Conservation (phyloP, 352 stramenopile species). For the Globisporangium nunn region DNA sequence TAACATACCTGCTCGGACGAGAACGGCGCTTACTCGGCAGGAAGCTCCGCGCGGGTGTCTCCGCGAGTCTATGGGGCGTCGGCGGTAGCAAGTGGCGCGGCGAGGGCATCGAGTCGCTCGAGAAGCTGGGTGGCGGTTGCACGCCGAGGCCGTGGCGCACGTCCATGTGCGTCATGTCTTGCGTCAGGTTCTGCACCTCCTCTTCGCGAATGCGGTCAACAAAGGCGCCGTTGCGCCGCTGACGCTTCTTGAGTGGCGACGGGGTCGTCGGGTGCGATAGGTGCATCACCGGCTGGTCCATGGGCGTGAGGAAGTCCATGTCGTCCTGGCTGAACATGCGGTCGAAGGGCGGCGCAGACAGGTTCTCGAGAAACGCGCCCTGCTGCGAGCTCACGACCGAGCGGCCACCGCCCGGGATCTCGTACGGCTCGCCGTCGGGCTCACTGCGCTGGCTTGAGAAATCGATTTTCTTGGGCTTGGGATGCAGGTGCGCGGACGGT, state of each 20-base stretch:
- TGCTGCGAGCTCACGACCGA: constrained; percentile 23
- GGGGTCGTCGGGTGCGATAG: constrained; percentile 78
- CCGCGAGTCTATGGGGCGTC: constrained; percentile 20
- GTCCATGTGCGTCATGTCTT: constrained; percentile 77
- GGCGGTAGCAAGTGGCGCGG: constrained; percentile 29
- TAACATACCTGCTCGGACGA: constrained; percentile 19
- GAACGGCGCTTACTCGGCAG: constrained; percentile 18
- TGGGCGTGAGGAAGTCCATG: constrained; percentile 78
- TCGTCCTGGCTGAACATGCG: constrained; percentile 80
- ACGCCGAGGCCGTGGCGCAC: constrained; percentile 18
- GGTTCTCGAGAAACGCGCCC: constrained; percentile 14
- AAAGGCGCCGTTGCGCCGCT: constrained; percentile 25
- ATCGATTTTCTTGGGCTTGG: constrained; percentile 70
- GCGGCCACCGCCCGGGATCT: neutral
- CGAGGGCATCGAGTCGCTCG: constrained; percentile 39
- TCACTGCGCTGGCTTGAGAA: constrained; percentile 76
- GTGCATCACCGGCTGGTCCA: constrained; percentile 76
- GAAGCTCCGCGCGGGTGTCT: constrained; percentile 20
- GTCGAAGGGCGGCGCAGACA: constrained; percentile 23
- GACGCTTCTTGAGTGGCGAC: constrained; percentile 75
- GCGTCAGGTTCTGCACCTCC: constrained; percentile 60
- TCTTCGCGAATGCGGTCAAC: constrained; percentile 43
- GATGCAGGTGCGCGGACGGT: constrained; percentile 1
- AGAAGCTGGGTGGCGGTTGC: constrained; percentile 35
- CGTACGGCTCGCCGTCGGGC: constrained; percentile 47